Conservation (phyloP, 768 basidiomycete genomes). For the Leccinum ochraceum region DNA sequence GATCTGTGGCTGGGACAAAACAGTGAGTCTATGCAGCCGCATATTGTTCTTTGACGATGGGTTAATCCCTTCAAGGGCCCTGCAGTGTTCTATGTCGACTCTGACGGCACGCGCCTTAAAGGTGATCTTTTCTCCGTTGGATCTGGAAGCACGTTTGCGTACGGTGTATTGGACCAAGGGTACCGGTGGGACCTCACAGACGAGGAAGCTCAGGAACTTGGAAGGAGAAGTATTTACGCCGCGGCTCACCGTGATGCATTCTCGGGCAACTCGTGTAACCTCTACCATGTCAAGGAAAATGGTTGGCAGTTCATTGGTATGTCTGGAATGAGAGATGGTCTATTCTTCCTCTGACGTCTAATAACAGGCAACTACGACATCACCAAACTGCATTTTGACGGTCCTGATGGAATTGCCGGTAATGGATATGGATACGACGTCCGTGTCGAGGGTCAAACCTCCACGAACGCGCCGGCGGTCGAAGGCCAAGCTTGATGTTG, state of each 20-base stretch:
- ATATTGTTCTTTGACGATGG: constrained; percentile 3
- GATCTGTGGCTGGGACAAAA: constrained; percentile 99
- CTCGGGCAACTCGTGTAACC: constrained; percentile 94
- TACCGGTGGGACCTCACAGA: constrained; percentile 92
- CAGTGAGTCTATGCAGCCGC: constrained; percentile 49
- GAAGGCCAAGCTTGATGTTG: constrained; percentile 31
- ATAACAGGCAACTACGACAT: constrained; percentile 87
- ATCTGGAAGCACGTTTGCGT: constrained; percentile 98
- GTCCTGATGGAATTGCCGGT: constrained; percentile 70
- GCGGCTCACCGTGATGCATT: constrained; percentile 96
- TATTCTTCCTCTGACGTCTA: constrained; percentile 12
- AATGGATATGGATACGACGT: constrained; percentile 80
- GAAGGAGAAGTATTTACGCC: constrained; percentile 90
- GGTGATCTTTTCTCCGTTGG: constrained; percentile 99
- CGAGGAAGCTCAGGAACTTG: constrained; percentile 94
- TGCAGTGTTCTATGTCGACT: constrained; percentile 96
- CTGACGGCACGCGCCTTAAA: constrained; percentile 92
- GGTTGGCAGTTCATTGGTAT: constrained; percentile 96
- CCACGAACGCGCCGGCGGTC: constrained; percentile 49
- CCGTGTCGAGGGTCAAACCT: constrained; percentile 58
- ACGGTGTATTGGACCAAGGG: constrained; percentile 96
- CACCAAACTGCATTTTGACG: constrained; percentile 88
- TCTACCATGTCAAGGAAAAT: constrained; percentile 92
- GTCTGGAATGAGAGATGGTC: constrained; percentile 25
- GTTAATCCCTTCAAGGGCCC: constrained; percentile 61